phyloP scores from a whole-genome alignment of 2,329 filamentous ascomycete species.

The Fusarium nygamai region DNA sequence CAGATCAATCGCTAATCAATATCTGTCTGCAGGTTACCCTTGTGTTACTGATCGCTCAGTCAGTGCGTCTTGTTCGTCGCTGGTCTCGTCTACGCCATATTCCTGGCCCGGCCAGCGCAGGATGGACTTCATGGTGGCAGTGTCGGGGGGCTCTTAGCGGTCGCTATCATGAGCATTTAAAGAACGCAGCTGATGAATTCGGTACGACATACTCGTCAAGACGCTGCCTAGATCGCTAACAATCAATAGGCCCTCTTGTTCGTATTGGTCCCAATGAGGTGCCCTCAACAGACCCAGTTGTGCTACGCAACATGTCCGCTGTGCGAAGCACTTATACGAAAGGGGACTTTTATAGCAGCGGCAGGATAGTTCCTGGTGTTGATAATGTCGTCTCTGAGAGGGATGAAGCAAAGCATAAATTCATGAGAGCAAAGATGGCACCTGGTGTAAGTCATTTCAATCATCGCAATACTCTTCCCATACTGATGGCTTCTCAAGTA shows the following conservation, averaged over 20 bases:
- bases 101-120: slow-evolving; percentile 40
- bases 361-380: slow-evolving; percentile 62
- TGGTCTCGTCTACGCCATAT: slow-evolving; percentile 45
- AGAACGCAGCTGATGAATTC: slow-evolving; percentile 37
- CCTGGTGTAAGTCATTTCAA: slow-evolving; percentile 50
- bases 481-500: slow-evolving; percentile 51
- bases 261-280: slow-evolving; percentile 57
- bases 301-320: slow-evolving; percentile 51
- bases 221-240: not conserved
- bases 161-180: slow-evolving; percentile 42
- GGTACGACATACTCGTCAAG: slow-evolving; percentile 15
- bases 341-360: slow-evolving; percentile 57
- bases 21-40: not conserved
- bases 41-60: not conserved
- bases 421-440: slow-evolving; percentile 56
- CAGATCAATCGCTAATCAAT: not conserved
- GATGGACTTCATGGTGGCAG: slow-evolving; percentile 46
- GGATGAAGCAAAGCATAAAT: slow-evolving; percentile 58
- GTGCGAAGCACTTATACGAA: slow-evolving; percentile 52
- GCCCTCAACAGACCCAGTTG: slow-evolving; percentile 51
- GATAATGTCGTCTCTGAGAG: slow-evolving; percentile 64
- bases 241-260: slow-evolving; percentile 46
- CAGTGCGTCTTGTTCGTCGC: slow-evolving; percentile 15
- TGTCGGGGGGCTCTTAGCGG: slow-evolving; percentile 42
- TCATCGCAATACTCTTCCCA: not conserved